phyloP scores from a whole-genome alignment of 2,329 filamentous ascomycete genomes.

The Huntiella decipiens region DNA sequence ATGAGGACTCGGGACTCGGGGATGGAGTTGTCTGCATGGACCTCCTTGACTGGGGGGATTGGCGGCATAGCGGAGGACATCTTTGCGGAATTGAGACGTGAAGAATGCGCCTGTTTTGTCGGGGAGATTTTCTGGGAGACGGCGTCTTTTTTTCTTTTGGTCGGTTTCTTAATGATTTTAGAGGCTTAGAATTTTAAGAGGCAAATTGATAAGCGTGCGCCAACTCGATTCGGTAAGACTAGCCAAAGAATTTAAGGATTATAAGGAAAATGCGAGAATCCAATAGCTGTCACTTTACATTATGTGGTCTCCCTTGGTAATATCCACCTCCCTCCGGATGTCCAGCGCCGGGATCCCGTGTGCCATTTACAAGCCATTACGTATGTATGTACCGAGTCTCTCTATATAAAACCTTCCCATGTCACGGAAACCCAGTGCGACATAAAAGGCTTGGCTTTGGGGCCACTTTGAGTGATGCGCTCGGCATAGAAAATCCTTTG shows the following conservation, averaged over 20 bases:
- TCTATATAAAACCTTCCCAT: too few relatives aligned
- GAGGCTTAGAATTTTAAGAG: too few relatives aligned
- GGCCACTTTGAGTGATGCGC: too few relatives aligned
- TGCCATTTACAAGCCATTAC: not conserved
- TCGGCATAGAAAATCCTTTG: too few relatives aligned
- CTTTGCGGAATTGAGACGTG: not conserved
- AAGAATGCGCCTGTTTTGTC: not conserved
- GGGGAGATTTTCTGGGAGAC: not conserved
- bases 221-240: conserved; percentile 1
- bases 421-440: too few relatives aligned
- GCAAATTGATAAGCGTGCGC: too few relatives aligned
- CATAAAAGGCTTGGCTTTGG: too few relatives aligned
- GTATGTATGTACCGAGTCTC: not conserved
- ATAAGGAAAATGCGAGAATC: conserved; percentile 2
- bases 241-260: not conserved
- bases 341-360: conserved; percentile 1
- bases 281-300: conserved; percentile 8
- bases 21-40: conserved; percentile 17
- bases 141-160: not conserved
- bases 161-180: not conserved
- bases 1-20: conserved; percentile 71
- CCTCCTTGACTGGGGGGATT: conserved; percentile 9
- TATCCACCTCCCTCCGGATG: conserved; percentile 1
- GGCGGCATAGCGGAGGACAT: conserved; percentile 6
- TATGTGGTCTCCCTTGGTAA: not conserved